These are phyloP conservation scores for Ilyonectria mors-panacis DNA, from an alignment of 2,329 filamentous ascomycete species.

Conservation along the genomic window DNA sequence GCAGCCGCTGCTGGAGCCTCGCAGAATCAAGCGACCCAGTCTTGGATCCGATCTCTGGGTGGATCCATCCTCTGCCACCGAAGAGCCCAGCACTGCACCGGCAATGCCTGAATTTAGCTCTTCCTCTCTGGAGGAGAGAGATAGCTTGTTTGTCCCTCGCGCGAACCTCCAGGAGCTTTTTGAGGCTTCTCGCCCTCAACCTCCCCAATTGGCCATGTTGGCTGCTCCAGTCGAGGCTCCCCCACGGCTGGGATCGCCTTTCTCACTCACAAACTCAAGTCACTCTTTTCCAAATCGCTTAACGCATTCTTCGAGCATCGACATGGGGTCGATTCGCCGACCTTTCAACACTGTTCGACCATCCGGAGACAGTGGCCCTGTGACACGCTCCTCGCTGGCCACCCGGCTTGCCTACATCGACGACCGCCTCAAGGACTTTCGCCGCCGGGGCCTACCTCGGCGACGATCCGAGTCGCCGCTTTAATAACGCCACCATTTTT, in stretches of 20 bases:
- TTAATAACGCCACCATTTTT: constrained; percentile 49
- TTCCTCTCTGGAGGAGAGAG: constrained; percentile 50
- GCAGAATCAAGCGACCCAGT: constrained; percentile 67
- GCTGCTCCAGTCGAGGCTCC: constrained; percentile 56
- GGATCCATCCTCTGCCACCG: constrained; percentile 55
- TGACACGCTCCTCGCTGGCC: constrained; percentile 61
- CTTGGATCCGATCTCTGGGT: constrained; percentile 69
- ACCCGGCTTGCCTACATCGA: constrained; percentile 72
- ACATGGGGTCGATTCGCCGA: constrained; percentile 61
- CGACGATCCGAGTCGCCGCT: constrained; percentile 66
- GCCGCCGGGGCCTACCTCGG: constrained; percentile 58
- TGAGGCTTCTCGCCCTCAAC: constrained; percentile 47
- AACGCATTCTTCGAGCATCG: constrained; percentile 62
- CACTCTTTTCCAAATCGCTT: constrained; percentile 74
- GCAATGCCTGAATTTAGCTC: constrained; percentile 54
- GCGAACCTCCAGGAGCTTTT: constrained; percentile 60
- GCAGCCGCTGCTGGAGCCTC: constrained; percentile 63
- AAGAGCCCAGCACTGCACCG: constrained; percentile 37
- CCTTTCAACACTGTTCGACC: constrained; percentile 73
- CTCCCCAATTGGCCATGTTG: constrained; percentile 35
- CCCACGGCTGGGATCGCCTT: constrained; percentile 72
- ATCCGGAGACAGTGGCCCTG: constrained; percentile 53
- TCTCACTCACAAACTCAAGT: constrained; percentile 64
- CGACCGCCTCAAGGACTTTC: constrained; percentile 69
- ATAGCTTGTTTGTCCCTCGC: constrained; percentile 59